Evolutionary conservation across 2,329 filamentous ascomycete genomes (phyloP).

Genomic region (Aspergillus niger): DNA sequence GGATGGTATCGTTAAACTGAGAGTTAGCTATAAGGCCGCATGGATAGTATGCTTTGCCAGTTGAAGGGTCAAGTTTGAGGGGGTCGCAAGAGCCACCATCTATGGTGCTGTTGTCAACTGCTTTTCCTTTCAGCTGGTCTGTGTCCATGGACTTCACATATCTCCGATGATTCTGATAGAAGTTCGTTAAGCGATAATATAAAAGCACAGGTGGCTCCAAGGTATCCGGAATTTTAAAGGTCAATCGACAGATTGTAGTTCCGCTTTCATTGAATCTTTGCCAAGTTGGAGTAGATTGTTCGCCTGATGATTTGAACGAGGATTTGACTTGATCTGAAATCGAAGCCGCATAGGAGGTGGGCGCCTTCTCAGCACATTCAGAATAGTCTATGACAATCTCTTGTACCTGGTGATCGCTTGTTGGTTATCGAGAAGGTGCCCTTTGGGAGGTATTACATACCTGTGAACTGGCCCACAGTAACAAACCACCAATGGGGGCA

Average conservation of each 20-base stretch:
- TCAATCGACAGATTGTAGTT: conserved; percentile 66
- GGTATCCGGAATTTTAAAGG: conserved; percentile 76
- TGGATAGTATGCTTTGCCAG: conserved; percentile 79
- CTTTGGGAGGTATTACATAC: conserved; percentile 51
- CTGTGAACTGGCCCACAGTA: conserved; percentile 81
- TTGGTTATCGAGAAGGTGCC: background rate
- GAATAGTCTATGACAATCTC: conserved; percentile 92
- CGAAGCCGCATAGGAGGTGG: conserved; percentile 52
- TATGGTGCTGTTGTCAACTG: conserved; percentile 63
- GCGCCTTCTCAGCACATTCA: conserved; percentile 63
- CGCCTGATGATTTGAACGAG: conserved; percentile 68
- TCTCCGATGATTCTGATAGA: conserved; percentile 97
- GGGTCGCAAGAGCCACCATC: conserved; percentile 73
- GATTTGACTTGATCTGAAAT: conserved; percentile 57
- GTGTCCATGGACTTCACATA: conserved; percentile 89
- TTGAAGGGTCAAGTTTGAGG: conserved; percentile 55
- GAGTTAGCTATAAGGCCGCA: conserved; percentile 97
- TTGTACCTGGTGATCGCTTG: conserved; percentile 67
- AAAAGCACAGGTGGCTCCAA: conserved; percentile 82
- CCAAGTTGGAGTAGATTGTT: conserved; percentile 35
- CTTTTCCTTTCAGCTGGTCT: conserved; percentile 76
- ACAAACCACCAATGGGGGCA: conserved; percentile 83
- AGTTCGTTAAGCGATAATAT: conserved; percentile 95
- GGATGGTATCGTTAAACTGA: conserved; percentile 91
- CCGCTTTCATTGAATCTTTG: conserved; percentile 31